Evolutionary conservation across 2,329 filamentous ascomycete genomes (phyloP).

Genomic region (Phialophora chinensis): DNA sequence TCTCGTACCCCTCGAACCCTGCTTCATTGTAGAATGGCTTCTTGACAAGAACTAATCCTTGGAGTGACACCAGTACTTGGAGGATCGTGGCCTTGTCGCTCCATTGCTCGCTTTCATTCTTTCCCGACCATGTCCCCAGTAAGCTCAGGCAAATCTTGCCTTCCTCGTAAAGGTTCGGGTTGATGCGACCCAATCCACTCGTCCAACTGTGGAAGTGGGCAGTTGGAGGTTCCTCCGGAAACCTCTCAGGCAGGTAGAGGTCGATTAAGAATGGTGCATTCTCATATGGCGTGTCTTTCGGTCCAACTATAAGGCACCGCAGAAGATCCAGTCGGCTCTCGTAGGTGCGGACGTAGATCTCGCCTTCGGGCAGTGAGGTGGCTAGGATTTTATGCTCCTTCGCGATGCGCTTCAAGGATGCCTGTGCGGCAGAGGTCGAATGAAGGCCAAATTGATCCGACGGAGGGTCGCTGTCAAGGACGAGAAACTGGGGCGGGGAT

Average conservation of each 20-base stretch:
- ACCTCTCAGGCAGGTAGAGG: slow-evolving; percentile 57
- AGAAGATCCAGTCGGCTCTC: slow-evolving; percentile 64
- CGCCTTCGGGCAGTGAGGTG: slow-evolving; percentile 58
- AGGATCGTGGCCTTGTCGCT: slow-evolving; percentile 60
- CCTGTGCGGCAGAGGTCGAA: slow-evolving; percentile 42
- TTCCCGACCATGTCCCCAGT: slow-evolving; percentile 65
- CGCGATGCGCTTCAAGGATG: slow-evolving; percentile 55
- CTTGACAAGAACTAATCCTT: slow-evolving; percentile 63
- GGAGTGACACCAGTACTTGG: slow-evolving; percentile 63
- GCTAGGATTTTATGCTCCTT: slow-evolving; percentile 66
- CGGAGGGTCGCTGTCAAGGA: slow-evolving; percentile 53
- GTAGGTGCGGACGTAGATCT: slow-evolving; percentile 65
- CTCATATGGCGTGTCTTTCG: slow-evolving; percentile 65
- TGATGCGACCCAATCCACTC: slow-evolving; percentile 58
- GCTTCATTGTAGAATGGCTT: slow-evolving; percentile 70
- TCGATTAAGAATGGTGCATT: slow-evolving; percentile 67
- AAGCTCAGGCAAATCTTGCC: slow-evolving; percentile 66
- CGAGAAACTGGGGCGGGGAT: slow-evolving; percentile 44
- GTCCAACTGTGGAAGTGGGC: slow-evolving; percentile 67
- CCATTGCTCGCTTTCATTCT: slow-evolving; percentile 61
- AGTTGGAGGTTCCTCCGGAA: slow-evolving; percentile 60
- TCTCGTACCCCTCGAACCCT: slow-evolving; percentile 61
- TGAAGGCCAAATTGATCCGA: slow-evolving; percentile 48
- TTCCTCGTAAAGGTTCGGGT: slow-evolving; percentile 68
- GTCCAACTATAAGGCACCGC: slow-evolving; percentile 64